These are phyloP conservation scores for Syncephalis fuscata DNA, from an alignment of 371 early-diverging fungal species.

Conservation along the genomic window DNA sequence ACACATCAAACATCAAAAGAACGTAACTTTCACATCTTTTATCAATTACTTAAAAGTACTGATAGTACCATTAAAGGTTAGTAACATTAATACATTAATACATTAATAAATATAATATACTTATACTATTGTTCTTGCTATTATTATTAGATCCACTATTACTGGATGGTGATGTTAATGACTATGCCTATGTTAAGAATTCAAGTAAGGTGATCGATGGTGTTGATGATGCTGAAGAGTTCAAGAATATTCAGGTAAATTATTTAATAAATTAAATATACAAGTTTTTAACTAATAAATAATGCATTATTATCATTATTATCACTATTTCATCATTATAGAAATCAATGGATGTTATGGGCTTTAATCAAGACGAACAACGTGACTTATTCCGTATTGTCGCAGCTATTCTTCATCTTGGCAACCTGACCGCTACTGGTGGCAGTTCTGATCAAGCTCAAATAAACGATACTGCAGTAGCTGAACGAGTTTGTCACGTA, in stretches of 20 bases:
- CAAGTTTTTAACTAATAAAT: too few species aligned
- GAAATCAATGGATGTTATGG: slow-evolving; percentile 73
- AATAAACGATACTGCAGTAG: slow-evolving; percentile 55
- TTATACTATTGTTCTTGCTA: too few species aligned
- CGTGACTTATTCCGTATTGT: slow-evolving; percentile 79
- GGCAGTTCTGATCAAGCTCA: slow-evolving; percentile 79
- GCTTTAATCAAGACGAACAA: slow-evolving; percentile 67
- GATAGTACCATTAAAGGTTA: slow-evolving; percentile 42
- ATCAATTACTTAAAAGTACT: slow-evolving; percentile 72
- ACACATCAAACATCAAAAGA: slow-evolving; percentile 84
- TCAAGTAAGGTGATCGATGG: slow-evolving; percentile 63
- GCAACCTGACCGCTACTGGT: slow-evolving; percentile 74
- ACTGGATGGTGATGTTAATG: not conserved
- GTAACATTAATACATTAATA: too few species aligned
- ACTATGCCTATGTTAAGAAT: slow-evolving; percentile 1
- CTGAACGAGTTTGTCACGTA: slow-evolving; percentile 75
- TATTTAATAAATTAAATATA: too few species aligned
- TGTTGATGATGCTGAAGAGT: slow-evolving; percentile 84
- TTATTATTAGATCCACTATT: too few species aligned
- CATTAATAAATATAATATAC: too few species aligned
- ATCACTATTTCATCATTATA: too few species aligned
- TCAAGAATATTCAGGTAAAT: slow-evolving; percentile 66
- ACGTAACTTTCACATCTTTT: slow-evolving; percentile 99
- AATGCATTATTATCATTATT: too few species aligned
- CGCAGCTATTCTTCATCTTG: slow-evolving; percentile 85